Percentiles rank a stretch among this genome's conserved stretches.
phyloP scores from a whole-genome alignment of 371 early-diverging fungal genomes.

The Mucor circinelloides region DNA sequence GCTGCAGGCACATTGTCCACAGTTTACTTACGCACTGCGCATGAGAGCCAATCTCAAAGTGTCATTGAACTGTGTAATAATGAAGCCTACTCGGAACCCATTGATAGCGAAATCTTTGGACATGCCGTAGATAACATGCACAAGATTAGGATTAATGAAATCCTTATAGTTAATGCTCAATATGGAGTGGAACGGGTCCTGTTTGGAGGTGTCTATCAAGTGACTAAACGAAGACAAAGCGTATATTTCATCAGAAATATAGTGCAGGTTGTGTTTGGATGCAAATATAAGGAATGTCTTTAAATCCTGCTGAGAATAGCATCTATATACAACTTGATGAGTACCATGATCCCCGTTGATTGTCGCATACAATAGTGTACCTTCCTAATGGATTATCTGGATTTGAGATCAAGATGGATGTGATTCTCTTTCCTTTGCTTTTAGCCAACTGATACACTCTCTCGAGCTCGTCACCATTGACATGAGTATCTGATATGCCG shows the following conservation, averaged over 20 bases:
- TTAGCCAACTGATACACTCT: constrained; percentile 36
- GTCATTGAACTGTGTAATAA: constrained; percentile 66
- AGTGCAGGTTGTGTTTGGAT: constrained; percentile 62
- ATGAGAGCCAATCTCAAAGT: constrained; percentile 39
- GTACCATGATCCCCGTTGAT: neutral
- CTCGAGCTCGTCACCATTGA: constrained; percentile 46
- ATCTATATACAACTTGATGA: constrained; percentile 16
- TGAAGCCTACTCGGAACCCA: constrained; percentile 69
- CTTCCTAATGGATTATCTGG: constrained; percentile 70
- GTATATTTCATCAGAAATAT: constrained; percentile 85
- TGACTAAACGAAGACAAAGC: constrained; percentile 68
- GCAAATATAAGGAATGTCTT: constrained; percentile 60
- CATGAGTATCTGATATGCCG: constrained; percentile 21
- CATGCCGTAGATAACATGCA: constrained; percentile 78
- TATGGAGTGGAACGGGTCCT: constrained; percentile 28
- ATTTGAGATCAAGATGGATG: constrained; percentile 65
- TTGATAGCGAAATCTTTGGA: constrained; percentile 80
- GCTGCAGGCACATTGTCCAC: neutral
- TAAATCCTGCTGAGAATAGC: constrained; percentile 55
- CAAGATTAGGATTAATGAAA: constrained; percentile 62
- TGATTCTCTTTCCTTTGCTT: constrained; percentile 41
- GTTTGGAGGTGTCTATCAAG: constrained; percentile 2
- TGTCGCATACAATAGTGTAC: constrained; percentile 10
- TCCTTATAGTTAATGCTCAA: constrained; percentile 54
- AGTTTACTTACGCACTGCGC: constrained; percentile 37